Evolutionary conservation across 1,284 basidiomycete genomes (phyloP).

Genomic region (Sporisorium sorghi): DNA sequence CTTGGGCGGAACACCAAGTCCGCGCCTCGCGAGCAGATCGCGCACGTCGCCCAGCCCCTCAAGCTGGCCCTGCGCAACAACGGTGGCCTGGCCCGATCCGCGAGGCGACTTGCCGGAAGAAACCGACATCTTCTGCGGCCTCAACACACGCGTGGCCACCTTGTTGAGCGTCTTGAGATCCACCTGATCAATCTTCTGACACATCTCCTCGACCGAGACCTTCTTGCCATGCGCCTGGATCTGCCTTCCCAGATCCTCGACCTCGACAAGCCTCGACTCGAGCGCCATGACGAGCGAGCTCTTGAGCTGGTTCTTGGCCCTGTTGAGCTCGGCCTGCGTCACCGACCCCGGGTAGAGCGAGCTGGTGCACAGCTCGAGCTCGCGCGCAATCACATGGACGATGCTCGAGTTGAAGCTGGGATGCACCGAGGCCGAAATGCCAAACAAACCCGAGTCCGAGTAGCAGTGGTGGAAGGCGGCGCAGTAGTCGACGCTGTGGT

Average conservation of each 20-base stretch:
- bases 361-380: slow-evolving; percentile 73
- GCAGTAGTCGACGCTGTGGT: slow-evolving; percentile 93
- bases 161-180: slow-evolving; percentile 78
- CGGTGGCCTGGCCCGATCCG: slow-evolving; percentile 58
- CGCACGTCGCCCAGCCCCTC: slow-evolving; percentile 62
- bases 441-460: slow-evolving; percentile 92
- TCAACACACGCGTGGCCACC: slow-evolving; percentile 81
- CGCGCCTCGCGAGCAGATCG: slow-evolving; percentile 53
- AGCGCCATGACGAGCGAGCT: slow-evolving; percentile 93
- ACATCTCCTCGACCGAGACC: slow-evolving; percentile 90
- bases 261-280: slow-evolving; percentile 86
- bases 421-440: slow-evolving; percentile 88
- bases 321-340: slow-evolving; percentile 78
- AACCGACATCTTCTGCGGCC: slow-evolving; percentile 48
- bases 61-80: slow-evolving; percentile 64
- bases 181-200: slow-evolving; percentile 85
- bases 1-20: slow-evolving; percentile 54
- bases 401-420: slow-evolving; percentile 77
- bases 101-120: slow-evolving; percentile 13
- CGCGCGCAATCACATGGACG: slow-evolving; percentile 85
- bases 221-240: slow-evolving; percentile 91
- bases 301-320: slow-evolving; percentile 97
- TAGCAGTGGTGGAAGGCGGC: slow-evolving; percentile 99
- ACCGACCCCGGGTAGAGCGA: slow-evolving; percentile 71
- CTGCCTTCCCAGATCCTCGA: slow-evolving; percentile 75